Evolutionary conservation across 768 basidiomycete species (phyloP).

Genomic region (Phylloporus arenicola): DNA sequence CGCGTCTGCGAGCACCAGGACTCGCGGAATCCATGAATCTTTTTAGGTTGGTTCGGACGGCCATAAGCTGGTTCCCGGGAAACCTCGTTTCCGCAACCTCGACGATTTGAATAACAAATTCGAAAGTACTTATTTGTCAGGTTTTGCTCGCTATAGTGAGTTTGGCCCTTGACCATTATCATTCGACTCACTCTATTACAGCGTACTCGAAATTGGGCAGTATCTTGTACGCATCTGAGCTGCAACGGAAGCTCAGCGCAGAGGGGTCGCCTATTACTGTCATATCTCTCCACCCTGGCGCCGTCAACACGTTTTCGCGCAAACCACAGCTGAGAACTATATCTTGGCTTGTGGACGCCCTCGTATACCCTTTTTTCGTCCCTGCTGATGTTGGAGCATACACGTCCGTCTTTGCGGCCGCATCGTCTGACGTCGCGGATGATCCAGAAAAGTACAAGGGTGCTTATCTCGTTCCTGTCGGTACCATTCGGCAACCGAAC

Average conservation of each 20-base stretch:
- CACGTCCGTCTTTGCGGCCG: constrained; percentile 28
- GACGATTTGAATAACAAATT: constrained; percentile 36
- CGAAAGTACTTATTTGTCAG: constrained; percentile 13
- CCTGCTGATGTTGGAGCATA: constrained; percentile 22
- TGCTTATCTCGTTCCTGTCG: constrained; percentile 28
- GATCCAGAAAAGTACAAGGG: constrained; percentile 25
- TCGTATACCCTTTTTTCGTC: constrained; percentile 16
- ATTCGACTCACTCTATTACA: constrained; percentile 14
- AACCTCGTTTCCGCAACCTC: constrained; percentile 24
- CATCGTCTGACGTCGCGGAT: constrained; percentile 18
- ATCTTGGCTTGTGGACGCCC: constrained; percentile 17
- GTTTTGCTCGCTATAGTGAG: constrained; percentile 32
- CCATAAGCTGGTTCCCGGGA: constrained; percentile 19
- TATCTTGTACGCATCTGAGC: constrained; percentile 43
- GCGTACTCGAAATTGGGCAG: constrained; percentile 49
- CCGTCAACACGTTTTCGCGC: constrained; percentile 27
- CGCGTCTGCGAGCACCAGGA: neutral
- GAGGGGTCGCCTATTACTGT: constrained; percentile 27
- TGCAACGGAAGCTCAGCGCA: constrained; percentile 40
- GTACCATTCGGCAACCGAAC: constrained; percentile 9
- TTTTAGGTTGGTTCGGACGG: constrained; percentile 32
- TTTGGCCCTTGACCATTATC: neutral
- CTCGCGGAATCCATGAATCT: neutral
- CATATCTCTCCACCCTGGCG: constrained; percentile 29
- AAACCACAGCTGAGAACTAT: constrained; percentile 16